phyloP scores from a whole-genome alignment of 495 filamentous ascomycete species.

The Thozetella sp. region DNA sequence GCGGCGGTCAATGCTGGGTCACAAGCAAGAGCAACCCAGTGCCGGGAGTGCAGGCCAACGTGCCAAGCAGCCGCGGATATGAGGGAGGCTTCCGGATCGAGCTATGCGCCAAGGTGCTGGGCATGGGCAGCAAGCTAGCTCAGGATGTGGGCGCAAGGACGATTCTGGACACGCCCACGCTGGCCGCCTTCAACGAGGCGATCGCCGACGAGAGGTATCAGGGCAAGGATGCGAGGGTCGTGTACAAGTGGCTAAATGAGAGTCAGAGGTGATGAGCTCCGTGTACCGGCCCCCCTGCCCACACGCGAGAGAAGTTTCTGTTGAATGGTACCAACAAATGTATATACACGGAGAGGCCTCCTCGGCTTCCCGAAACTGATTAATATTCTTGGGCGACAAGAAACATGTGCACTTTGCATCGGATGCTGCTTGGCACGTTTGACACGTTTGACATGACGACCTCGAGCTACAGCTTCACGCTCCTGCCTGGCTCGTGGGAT shows the following conservation, averaged over 20 bases:
- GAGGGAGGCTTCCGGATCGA: slow-evolving; percentile 40
- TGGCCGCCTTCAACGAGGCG: slow-evolving; percentile 21
- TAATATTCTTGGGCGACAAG: too few species aligned
- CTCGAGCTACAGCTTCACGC: too few species aligned
- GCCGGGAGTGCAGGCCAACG: slow-evolving; percentile 31
- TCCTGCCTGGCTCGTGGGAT: too few species aligned
- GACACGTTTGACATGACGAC: too few species aligned
- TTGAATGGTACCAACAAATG: too few species aligned
- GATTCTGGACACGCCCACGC: slow-evolving; percentile 21
- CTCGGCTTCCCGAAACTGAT: too few species aligned
- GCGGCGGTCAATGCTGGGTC: slow-evolving; percentile 38
- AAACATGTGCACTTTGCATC: too few species aligned
- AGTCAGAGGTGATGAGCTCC: slow-evolving; percentile 8
- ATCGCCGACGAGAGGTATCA: slow-evolving; percentile 25
- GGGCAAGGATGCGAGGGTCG: slow-evolving; percentile 29
- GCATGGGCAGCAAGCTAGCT: slow-evolving; percentile 24
- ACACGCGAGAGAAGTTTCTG: too few species aligned
- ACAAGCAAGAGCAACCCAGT: slow-evolving; percentile 37
- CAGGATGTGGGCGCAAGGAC: slow-evolving; percentile 25
- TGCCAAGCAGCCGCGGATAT: slow-evolving; percentile 37
- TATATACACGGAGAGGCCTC: too few species aligned
- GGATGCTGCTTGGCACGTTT: too few species aligned
- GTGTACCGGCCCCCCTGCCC: too few species aligned
- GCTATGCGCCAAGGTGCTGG: slow-evolving; percentile 30
- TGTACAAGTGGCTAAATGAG: slow-evolving; percentile 31